A percentile compares a stretch with the other conserved stretches of the same genome.
Evolutionary conservation across 495 filamentous ascomycete species (phyloP).

Genomic region (Monascus purpureus): DNA sequence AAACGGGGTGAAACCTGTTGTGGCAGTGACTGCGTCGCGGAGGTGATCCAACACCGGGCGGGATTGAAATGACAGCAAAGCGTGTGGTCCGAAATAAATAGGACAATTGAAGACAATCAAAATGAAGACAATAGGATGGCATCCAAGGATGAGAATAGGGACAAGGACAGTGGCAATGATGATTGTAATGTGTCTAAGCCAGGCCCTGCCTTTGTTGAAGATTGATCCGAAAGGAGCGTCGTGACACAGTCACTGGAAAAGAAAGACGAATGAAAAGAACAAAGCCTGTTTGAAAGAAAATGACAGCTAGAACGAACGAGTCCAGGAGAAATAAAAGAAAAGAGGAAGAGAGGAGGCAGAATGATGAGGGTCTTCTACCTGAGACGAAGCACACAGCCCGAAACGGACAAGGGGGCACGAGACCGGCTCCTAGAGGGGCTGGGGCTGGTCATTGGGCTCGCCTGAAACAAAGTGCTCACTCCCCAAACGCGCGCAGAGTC

Average conservation of each 20-base stretch:
- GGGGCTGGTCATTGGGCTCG: no score
- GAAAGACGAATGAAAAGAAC: slow-evolving; percentile 10
- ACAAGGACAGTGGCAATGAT: neutral
- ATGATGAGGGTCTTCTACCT: no score
- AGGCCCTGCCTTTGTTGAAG: slow-evolving; percentile 1
- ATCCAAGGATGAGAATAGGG: no score
- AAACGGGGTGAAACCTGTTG: neutral
- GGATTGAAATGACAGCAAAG: slow-evolving; percentile 6
- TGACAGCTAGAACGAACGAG: slow-evolving; percentile 2
- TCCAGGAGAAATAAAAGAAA: slow-evolving; percentile 1
- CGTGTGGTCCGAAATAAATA: neutral
- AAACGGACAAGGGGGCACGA: neutral
- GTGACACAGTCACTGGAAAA: slow-evolving; percentile 7
- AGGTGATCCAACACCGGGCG: neutral
- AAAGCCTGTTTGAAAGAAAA: no score
- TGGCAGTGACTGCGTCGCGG: neutral
- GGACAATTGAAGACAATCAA: neutral
- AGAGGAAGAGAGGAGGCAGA: slow-evolving; percentile 3
- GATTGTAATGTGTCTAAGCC: neutral
- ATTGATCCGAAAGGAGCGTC: no score
- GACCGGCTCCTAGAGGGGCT: no score
- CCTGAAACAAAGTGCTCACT: no score
- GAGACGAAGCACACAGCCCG: neutral
- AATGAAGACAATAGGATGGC: no score
- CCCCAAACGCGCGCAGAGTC: no score